Conservation (phyloP, 805 yeast genomes). For the Isabelozyma rhagii region DNA sequence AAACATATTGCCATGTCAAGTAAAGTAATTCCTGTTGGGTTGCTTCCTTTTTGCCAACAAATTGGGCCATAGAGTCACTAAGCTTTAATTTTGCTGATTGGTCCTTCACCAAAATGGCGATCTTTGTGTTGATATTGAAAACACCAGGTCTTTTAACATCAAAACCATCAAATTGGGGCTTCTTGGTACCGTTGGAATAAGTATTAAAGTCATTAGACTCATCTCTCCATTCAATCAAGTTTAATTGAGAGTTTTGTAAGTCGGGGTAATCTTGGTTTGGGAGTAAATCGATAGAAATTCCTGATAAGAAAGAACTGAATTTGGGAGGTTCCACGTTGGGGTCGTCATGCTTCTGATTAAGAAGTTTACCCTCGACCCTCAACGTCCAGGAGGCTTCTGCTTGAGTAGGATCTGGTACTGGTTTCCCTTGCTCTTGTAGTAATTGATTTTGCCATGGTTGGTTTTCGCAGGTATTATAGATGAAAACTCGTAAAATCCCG, state of each 20-base stretch:
- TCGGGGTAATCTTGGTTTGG: conserved; percentile 38
- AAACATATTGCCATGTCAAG: conserved; percentile 74
- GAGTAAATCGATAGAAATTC: conserved; percentile 75
- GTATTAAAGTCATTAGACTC: conserved; percentile 30
- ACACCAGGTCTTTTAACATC: conserved; percentile 81
- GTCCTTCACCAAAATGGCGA: conserved; percentile 73
- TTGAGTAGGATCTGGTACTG: conserved; percentile 13
- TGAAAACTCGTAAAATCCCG: conserved; percentile 69
- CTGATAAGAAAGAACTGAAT: conserved; percentile 78
- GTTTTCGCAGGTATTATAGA: conserved; percentile 77
- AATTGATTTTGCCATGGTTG: conserved; percentile 74
- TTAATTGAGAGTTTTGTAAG: conserved; percentile 25
- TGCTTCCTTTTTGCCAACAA: conserved; percentile 74
- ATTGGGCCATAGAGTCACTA: conserved; percentile 59
- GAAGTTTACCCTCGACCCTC: conserved; percentile 80
- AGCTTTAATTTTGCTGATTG: conserved; percentile 65
- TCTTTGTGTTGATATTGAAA: conserved; percentile 53
- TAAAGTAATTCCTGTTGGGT: conserved; percentile 85
- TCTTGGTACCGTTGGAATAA: conserved; percentile 12
- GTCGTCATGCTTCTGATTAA: conserved; percentile 43
- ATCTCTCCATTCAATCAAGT: conserved; percentile 88
- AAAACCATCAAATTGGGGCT: conserved; percentile 69
- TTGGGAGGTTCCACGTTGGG: conserved; percentile 33
- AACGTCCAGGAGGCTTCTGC: conserved; percentile 72
- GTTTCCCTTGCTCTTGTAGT: conserved; percentile 16